phyloP scores from a whole-genome alignment of 352 stramenopile genomes.

The Phytophthora capsici region DNA sequence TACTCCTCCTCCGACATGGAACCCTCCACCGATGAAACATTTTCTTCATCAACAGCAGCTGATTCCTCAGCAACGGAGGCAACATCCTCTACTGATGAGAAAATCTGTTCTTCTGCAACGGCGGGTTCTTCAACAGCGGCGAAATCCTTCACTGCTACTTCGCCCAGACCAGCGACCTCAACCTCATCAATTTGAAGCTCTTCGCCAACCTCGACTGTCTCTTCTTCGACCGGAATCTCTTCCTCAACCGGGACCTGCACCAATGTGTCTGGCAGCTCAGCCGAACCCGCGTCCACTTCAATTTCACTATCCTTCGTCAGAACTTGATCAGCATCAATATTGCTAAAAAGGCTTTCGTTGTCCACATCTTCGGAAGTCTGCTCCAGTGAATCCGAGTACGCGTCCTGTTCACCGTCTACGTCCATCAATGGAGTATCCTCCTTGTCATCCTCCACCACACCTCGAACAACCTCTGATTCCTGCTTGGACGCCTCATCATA shows the following conservation, averaged over 20 bases:
- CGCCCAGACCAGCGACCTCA: background rate
- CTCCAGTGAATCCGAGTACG: slow-evolving; percentile 3
- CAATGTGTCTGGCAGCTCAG: background rate
- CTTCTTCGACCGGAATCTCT: background rate
- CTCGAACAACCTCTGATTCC: background rate
- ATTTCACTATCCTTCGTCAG: slow-evolving; percentile 5
- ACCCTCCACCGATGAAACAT: too few relatives aligned
- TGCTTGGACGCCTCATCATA: slow-evolving; percentile 9
- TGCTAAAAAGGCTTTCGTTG: slow-evolving; percentile 5
- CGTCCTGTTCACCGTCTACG: slow-evolving; percentile 7
- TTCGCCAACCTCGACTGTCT: background rate
- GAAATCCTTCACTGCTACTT: background rate
- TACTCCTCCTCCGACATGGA: too few relatives aligned
- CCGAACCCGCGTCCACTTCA: background rate
- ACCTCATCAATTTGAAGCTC: background rate
- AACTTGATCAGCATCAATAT: background rate
- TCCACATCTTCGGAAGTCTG: slow-evolving; percentile 8
- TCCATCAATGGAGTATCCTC: background rate
- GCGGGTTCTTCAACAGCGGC: slow-evolving; percentile 4
- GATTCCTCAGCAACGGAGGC: too few relatives aligned
- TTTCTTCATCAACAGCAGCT: too few relatives aligned
- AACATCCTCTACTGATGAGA: background rate
- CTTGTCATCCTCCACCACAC: slow-evolving; percentile 6
- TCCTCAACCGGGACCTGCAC: slow-evolving; percentile 7
- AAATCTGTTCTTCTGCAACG: background rate